A percentile compares a stretch with the other conserved stretches of the same genome.
Evolutionary conservation across 768 basidiomycete genomes (phyloP).

Genomic region (Coprinopsis cinerea): DNA sequence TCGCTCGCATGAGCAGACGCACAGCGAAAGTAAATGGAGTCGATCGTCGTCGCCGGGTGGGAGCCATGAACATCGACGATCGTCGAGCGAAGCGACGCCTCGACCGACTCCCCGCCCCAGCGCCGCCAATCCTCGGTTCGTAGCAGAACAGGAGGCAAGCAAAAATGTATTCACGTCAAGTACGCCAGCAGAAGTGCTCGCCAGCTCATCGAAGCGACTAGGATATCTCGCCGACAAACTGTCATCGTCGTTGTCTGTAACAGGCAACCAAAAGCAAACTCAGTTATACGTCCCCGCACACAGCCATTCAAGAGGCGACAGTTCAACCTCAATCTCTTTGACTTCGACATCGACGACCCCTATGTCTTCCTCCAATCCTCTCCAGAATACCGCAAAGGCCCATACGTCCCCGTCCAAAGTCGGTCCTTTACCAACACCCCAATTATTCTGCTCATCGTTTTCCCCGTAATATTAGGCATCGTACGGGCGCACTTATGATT

Average conservation of each 20-base stretch:
- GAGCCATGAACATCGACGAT: slow-evolving; percentile 31
- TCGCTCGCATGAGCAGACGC: slow-evolving; percentile 35
- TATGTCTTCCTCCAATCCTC: slow-evolving; percentile 31
- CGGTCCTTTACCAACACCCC: slow-evolving; percentile 7
- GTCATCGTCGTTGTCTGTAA: slow-evolving; percentile 31
- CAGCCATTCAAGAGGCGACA: slow-evolving; percentile 32
- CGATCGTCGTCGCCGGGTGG: slow-evolving; percentile 31
- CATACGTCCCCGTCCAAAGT: slow-evolving; percentile 53
- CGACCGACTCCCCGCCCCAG: slow-evolving; percentile 42
- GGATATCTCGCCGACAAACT: slow-evolving; percentile 40
- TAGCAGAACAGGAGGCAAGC: slow-evolving; percentile 28
- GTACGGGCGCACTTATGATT: slow-evolving; percentile 70
- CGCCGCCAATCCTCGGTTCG: slow-evolving; percentile 33
- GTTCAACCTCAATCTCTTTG: slow-evolving; percentile 18
- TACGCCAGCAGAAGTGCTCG: slow-evolving; percentile 22
- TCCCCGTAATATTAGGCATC: slow-evolving; percentile 30
- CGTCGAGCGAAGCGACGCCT: slow-evolving; percentile 46
- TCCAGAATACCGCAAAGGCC: slow-evolving; percentile 28
- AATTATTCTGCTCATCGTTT: slow-evolving; percentile 8
- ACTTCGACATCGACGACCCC: slow-evolving; percentile 18
- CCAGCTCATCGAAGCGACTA: slow-evolving; percentile 32
- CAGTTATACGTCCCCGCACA: slow-evolving; percentile 29
- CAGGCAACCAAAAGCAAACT: slow-evolving; percentile 25
- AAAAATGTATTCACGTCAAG: slow-evolving; percentile 21
- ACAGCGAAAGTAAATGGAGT: slow-evolving; percentile 23